These are phyloP conservation scores for Trichoderma oligosporum DNA, from an alignment of 2,329 filamentous ascomycete genomes.

Conservation along the genomic window DNA sequence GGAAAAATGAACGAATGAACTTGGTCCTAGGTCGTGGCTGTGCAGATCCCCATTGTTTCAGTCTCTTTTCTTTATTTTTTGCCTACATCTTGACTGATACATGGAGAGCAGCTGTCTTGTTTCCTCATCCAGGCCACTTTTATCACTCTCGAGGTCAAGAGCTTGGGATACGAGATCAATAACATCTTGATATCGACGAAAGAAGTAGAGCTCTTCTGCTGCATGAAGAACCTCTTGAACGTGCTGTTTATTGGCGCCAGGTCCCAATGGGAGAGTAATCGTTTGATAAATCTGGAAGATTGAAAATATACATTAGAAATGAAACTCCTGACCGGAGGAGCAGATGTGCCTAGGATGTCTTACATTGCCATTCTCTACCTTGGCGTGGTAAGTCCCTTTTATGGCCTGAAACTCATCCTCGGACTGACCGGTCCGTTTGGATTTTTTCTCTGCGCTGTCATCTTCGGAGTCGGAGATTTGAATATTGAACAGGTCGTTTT, in stretches of 20 bases:
- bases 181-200: slow-evolving; percentile 44
- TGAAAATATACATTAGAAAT: not conserved
- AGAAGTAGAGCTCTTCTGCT: slow-evolving; percentile 57
- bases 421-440: slow-evolving; percentile 42
- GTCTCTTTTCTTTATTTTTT: slow-evolving; percentile 27
- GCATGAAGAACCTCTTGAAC: slow-evolving; percentile 52
- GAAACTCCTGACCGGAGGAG: not conserved
- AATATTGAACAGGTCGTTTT: slow-evolving; percentile 30
- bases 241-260: slow-evolving; percentile 42
- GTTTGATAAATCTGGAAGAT: slow-evolving; percentile 41
- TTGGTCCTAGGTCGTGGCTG: not conserved
- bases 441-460: slow-evolving; percentile 29
- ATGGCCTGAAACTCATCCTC: slow-evolving; percentile 49
- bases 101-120: slow-evolving; percentile 37
- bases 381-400: slow-evolving; percentile 43
- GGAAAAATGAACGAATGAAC: not conserved
- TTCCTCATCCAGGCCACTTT: slow-evolving; percentile 42
- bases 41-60: not conserved
- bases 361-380: slow-evolving; percentile 55
- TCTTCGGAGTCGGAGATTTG: slow-evolving; percentile 33
- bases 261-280: slow-evolving; percentile 40
- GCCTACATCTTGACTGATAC: slow-evolving; percentile 43
- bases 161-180: slow-evolving; percentile 39
- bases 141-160: slow-evolving; percentile 30
- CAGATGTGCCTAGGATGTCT: slow-evolving; percentile 21